phyloP scores from a whole-genome alignment of 345 rosid genomes.

The Nasturtium officinale region DNA sequence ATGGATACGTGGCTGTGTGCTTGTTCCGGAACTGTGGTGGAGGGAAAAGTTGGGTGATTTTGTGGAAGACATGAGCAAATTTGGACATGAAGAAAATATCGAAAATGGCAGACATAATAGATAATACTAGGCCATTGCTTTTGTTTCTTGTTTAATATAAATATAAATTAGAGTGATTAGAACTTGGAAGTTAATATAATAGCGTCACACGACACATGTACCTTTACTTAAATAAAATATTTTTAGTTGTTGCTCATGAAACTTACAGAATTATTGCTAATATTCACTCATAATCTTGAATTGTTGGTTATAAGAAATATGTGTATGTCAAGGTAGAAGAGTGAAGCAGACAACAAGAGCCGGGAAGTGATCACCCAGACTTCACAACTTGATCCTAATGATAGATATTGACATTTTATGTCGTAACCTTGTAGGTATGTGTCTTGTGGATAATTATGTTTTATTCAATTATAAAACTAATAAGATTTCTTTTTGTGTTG shows the following conservation, averaged over 20 bases:
- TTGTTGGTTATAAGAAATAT: neutral
- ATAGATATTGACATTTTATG: conserved; percentile 30
- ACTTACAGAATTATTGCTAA: conserved; percentile 37
- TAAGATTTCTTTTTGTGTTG: neutral
- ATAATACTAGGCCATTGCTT: conserved; percentile 31
- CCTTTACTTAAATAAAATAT: neutral
- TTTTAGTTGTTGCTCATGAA: conserved; percentile 30
- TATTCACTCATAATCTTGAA: conserved; percentile 19
- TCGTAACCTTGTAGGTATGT: conserved; percentile 3
- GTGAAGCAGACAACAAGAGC: conserved; percentile 30
- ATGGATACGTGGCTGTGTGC: conserved; percentile 44
- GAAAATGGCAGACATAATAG: conserved; percentile 50
- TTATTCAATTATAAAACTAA: conserved; percentile 30
- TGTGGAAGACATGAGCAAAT: conserved; percentile 42
- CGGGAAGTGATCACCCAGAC: conserved; percentile 36
- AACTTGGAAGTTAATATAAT: conserved; percentile 30
- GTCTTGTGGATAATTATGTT: conserved; percentile 34
- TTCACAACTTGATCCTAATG: conserved; percentile 31
- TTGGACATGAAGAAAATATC: conserved; percentile 23
- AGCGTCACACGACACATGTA: conserved; percentile 39
- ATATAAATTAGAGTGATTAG: conserved; percentile 26
- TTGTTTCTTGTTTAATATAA: neutral
- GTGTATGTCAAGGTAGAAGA: conserved; percentile 22
- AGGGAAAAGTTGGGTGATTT: conserved; percentile 39
- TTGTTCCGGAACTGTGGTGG: conserved; percentile 43